Percentiles rank a stretch among this genome's conserved stretches.
phyloP scores from a whole-genome alignment of 352 stramenopile species.

The Phytophthora ramorum region DNA sequence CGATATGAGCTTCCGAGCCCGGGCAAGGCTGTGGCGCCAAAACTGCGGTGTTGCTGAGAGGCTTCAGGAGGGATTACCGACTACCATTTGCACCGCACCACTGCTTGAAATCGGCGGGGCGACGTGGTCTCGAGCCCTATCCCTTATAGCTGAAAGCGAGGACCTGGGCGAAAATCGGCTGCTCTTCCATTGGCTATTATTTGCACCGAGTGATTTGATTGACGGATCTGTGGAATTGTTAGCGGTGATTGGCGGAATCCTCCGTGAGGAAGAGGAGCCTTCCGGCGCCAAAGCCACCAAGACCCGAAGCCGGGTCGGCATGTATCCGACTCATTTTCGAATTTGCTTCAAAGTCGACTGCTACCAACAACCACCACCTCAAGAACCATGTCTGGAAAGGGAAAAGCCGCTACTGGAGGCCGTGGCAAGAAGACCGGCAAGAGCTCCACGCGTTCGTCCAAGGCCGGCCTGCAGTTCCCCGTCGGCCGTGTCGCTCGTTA shows the following conservation, averaged over 20 bases:
- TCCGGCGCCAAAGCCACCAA: slow-evolving; percentile 14
- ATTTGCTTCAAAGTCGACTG: slow-evolving; percentile 53
- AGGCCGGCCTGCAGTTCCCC: slow-evolving; percentile 96
- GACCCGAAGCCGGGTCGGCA: no score
- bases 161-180: slow-evolving; percentile 19
- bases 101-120: slow-evolving; percentile 1
- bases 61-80: slow-evolving; percentile 8
- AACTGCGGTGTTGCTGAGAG: not conserved
- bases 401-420: slow-evolving; percentile 75
- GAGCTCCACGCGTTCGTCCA: slow-evolving; percentile 73
- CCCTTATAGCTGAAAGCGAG: slow-evolving; percentile 15
- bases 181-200: slow-evolving; percentile 23
- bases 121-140: slow-evolving; percentile 7
- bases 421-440: slow-evolving; percentile 78
- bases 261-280: slow-evolving; percentile 16
- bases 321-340: slow-evolving; percentile 33
- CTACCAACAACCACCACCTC: slow-evolving; percentile 39
- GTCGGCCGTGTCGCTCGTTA: slow-evolving; percentile 95
- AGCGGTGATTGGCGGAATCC: slow-evolving; percentile 30
- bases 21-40: not conserved
- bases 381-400: slow-evolving; percentile 78
- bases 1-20: slow-evolving; percentile 18
- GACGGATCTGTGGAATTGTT: slow-evolving; percentile 12
- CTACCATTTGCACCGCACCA: not conserved
- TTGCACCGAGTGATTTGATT: slow-evolving; percentile 6